phyloP scores from a whole-genome alignment of 1,139 yeast species.

The Lodderomyces pseudojiufengensis region DNA sequence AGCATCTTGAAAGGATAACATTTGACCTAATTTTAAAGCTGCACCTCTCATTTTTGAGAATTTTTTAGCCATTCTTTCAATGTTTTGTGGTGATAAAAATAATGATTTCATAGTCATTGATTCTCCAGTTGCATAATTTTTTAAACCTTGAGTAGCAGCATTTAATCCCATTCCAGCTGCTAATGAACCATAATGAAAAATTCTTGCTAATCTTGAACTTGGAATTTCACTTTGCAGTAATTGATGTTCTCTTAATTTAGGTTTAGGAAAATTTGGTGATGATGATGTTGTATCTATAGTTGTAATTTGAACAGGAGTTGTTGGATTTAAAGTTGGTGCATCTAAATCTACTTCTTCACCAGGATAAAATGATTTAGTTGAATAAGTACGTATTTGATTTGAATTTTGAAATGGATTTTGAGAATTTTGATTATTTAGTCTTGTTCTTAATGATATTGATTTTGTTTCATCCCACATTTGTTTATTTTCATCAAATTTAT shows the following conservation, averaged over 20 bases:
- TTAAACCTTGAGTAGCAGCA: conserved; percentile 74
- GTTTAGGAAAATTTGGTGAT: conserved; percentile 14
- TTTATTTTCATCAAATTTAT: conserved; percentile 17
- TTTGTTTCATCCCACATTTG: conserved; percentile 29
- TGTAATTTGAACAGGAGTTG: conserved; percentile 8
- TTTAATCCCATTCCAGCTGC: conserved; percentile 93
- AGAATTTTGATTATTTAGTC: conserved; percentile 8
- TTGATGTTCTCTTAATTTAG: conserved; percentile 30
- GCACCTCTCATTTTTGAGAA: conserved; percentile 97
- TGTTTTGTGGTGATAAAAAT: conserved; percentile 74
- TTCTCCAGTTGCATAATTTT: conserved; percentile 54
- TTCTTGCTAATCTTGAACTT: conserved; percentile 74
- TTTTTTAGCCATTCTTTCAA: conserved; percentile 83
- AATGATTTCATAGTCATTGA: conserved; percentile 56
- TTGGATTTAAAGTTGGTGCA: conserved; percentile 2
- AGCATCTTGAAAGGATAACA: conserved; percentile 90
- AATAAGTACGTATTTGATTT: conserved; percentile 13
- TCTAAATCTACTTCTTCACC: conserved; percentile 10
- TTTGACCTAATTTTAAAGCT: conserved; percentile 92
- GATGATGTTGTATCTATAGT: neutral
- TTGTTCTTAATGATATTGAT: conserved; percentile 21
- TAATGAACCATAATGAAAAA: conserved; percentile 87
- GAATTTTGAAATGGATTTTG: conserved; percentile 8
- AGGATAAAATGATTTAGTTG: conserved; percentile 13
- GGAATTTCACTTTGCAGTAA: conserved; percentile 77